Conservation (phyloP, 148 eudicot genomes). For the Talinum fruticosum region DNA sequence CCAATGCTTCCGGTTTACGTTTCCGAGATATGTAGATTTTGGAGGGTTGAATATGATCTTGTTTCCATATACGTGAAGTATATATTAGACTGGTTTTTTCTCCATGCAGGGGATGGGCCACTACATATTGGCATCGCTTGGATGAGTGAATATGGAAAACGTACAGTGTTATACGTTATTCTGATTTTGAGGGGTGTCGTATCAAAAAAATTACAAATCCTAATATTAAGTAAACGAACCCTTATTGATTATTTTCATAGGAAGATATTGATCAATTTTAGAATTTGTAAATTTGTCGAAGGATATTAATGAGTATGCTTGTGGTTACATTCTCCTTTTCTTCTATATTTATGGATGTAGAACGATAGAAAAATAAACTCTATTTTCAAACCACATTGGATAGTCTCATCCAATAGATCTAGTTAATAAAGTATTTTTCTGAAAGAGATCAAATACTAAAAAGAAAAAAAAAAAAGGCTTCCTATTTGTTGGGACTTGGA, state of each 20-base stretch:
- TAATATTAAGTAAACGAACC: not conserved
- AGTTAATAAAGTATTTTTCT: no score
- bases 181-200: not conserved
- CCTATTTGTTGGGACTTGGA: no score
- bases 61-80: not conserved
- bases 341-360: not conserved
- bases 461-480: no score
- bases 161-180: not conserved
- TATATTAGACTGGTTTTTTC: not conserved
- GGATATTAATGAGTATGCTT: not conserved
- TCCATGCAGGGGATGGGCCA: not conserved
- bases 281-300: not conserved
- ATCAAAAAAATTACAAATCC: not conserved
- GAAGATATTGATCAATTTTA: not conserved
- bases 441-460: no score
- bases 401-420: no score
- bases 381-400: no score
- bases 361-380: no score
- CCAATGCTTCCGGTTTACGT: not conserved
- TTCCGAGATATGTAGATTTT: conserved; percentile 6
- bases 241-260: not conserved
- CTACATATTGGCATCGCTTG: not conserved
- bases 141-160: not conserved
- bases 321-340: not conserved
- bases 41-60: conserved; percentile 1